Evolutionary conservation across 345 rosid genomes (phyloP), one percentile per base, ranked within the genome.

Genomic region (Kernera saxatilis): DNA sequence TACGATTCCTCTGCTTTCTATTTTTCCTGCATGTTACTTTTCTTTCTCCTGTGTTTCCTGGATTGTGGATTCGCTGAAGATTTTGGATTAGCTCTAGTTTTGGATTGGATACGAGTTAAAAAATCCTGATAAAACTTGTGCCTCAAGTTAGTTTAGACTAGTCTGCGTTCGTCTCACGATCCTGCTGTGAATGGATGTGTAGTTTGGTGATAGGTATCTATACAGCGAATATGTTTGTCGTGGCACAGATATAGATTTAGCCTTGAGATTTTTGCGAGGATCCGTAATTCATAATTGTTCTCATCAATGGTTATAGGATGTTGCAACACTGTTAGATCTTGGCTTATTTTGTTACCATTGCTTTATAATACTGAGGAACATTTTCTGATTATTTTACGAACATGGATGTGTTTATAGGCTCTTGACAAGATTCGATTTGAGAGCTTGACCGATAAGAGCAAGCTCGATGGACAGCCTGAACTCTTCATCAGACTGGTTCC

Each of bases 381-480:
- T 9, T 2, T 8, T 19, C 15, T 68, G 45, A 54, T 21, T 5
- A 2, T 44, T 2, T 57, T 33, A 7, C 18, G 1, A 5, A 51
- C 13, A 26, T 54, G 13, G 40, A 11, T 39, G 10, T 21, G 11
- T 32, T 14, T 25, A 7, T 49, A 91, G 97, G 96, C 97, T 19
- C 61, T 91, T 81, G 97, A 91, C 49, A 91, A 91, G 68, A 89
- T 91, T 2, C 77, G 97, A 44, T 91, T 82, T 5, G 97, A 86
- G 84, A 48, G 90, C 41, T 71, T 91, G 75, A 91, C 96, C 0
- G 96, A 91, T 25, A 91, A 91, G 87, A 87, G 87, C 90, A 88
- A 87, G 80, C 91, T 91, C 0, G 93, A 91, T 75, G 97, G 84
- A 0, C 91, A 88, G 36, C 93, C 96, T 0, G 93, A 91, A 66